Base-by-base conservation (phyloP, 2,329 filamentous ascomycete species). In the Fusarium domesticum region DNA sequence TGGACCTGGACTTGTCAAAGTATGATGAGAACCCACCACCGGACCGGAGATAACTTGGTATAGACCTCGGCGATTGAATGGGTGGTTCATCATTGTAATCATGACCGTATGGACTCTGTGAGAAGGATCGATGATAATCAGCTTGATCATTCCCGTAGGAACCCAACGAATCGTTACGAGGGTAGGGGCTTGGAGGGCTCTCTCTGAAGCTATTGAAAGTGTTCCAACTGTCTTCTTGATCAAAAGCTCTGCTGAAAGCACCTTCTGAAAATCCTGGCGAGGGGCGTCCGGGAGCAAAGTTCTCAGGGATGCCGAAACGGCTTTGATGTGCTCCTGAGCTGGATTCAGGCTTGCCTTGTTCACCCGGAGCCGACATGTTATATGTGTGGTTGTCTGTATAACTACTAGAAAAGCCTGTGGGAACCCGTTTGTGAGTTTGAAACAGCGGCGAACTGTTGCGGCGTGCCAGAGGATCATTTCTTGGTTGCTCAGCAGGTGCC, bases 201-300 rank as follows among this genome's bases (percentile, higher is more conserved):
- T 49, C 33, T 8, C 25, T 15, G 6, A 45, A 45, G 14, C 25
- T 48, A 19, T 10, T n/a, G 12, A 50, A 51, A 8, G 40, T 43
- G 6, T 35, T 37, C 51, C 55, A 55, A 7, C 45, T 44, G 14
- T 37, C 35, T 3, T 18, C 14, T 6, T 28, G 34, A 5, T 45
- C 48, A 34, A 58, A 58, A 8, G 44, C 51, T 20, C 51, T 50
- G 34, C 57, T 57, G 37, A 60, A 60, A 1, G 57, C 57, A 8
- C 57, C 57, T 31, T 54, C 43, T 1, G 50, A 53, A 35, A 55
- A 59, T 1, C 54, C 53, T 15, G 41, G 45, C 7, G 54, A 54
- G 17, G 47, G 42, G 11, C 37, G 39, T 23, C 32, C 23, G 10
- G 43, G 20, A 17, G 35, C 33, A 14, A 50, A 55, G 19, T 31